A percentile compares a stretch with the other conserved stretches of the same genome.
phyloP scores from a whole-genome alignment of 176 grass and related monocot genomes.

The Phoenix roebelenii region DNA sequence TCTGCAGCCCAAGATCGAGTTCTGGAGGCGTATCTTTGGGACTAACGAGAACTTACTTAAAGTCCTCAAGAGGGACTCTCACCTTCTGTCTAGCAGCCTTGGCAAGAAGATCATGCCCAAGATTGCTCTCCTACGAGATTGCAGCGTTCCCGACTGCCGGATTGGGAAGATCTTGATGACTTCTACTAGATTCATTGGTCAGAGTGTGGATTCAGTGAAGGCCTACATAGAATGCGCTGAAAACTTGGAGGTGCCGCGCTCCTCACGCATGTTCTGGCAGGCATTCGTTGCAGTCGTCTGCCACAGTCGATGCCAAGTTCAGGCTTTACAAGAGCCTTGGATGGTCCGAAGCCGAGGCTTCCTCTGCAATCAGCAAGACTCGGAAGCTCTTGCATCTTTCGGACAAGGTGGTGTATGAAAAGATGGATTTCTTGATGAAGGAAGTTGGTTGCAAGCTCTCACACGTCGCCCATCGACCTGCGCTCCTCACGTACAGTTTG shows the following conservation, averaged over 20 bases:
- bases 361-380: constrained; percentile 24
- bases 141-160: not conserved
- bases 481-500: constrained; percentile 39
- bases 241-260: not conserved
- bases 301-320: too few species aligned
- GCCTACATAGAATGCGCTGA: not conserved
- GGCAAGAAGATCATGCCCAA: too few species aligned
- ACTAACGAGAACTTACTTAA: too few species aligned
- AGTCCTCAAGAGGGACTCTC: too few species aligned
- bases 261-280: not conserved
- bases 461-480: constrained; percentile 32
- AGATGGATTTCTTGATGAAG: constrained; percentile 27
- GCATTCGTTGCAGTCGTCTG: not conserved
- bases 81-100: too few species aligned
- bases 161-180: not conserved
- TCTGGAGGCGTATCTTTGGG: too few species aligned
- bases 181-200: not conserved
- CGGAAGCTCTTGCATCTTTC: constrained; percentile 29
- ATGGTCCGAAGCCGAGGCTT: constrained; percentile 37
- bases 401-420: constrained; percentile 22
- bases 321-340: not conserved
- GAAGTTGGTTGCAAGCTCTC: constrained; percentile 24
- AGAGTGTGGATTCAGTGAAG: not conserved
- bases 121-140: not conserved
- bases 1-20: too few species aligned